Conservation (phyloP, 208 protist species). For the Wallacemonas rigidus region DNA sequence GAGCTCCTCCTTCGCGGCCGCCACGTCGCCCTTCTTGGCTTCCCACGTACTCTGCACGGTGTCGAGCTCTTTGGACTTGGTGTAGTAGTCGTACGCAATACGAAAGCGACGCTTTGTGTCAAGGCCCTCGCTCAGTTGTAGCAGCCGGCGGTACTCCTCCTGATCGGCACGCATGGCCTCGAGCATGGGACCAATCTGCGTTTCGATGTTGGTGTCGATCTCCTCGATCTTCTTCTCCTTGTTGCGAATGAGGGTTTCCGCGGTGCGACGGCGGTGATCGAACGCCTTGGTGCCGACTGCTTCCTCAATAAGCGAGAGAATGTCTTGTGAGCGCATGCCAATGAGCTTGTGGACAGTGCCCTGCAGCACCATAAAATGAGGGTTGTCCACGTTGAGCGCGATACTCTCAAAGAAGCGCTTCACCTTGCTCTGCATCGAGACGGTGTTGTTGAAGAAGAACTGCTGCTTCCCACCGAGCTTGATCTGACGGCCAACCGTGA, state of each 20-base stretch:
- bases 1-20: constrained; percentile 54
- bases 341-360: constrained; percentile 99
- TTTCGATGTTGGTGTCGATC: constrained; percentile 93
- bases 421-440: constrained; percentile 96
- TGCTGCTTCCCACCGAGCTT: constrained; percentile 97
- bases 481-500: constrained; percentile 98
- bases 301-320: constrained; percentile 99
- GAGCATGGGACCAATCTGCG: constrained; percentile 87
- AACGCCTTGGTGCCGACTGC: constrained; percentile 99
- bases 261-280: constrained; percentile 97
- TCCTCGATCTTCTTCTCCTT: constrained; percentile 99
- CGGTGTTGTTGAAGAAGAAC: constrained; percentile 99
- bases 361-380: constrained; percentile 99
- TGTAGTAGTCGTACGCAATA: constrained; percentile 74
- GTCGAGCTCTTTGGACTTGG: constrained; percentile 34
- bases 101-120: constrained; percentile 74
- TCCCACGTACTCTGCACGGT: constrained; percentile 25
- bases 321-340: constrained; percentile 99
- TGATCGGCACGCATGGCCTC: constrained; percentile 87
- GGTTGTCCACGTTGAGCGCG: constrained; percentile 99
- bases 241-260: constrained; percentile 97
- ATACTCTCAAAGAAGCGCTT: constrained; percentile 99
- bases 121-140: constrained; percentile 65
- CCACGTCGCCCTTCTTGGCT: constrained; percentile 22
- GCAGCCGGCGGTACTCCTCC: constrained; percentile 79